These are phyloP conservation scores for Monosporascus sp. DNA, from an alignment of 2,329 filamentous ascomycete genomes.

Conservation along the genomic window DNA sequence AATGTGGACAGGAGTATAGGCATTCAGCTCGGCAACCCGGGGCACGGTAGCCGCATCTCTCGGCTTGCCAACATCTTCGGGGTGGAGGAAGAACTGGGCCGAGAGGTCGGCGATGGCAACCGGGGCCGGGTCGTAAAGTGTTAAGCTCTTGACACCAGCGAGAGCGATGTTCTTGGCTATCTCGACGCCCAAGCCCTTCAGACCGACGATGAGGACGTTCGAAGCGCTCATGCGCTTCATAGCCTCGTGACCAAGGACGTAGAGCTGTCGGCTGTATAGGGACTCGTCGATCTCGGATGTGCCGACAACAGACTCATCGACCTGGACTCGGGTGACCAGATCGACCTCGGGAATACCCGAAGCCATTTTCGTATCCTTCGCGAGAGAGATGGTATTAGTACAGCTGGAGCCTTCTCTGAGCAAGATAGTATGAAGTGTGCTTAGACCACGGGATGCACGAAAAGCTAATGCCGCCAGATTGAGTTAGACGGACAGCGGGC, in stretches of 20 bases:
- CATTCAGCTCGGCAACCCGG: slow-evolving; percentile 88
- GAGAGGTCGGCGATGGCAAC: slow-evolving; percentile 85
- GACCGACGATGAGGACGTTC: slow-evolving; percentile 84
- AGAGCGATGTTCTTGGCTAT: slow-evolving; percentile 98
- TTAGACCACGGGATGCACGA: too few relatives aligned
- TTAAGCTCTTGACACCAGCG: slow-evolving; percentile 95
- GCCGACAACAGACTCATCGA: slow-evolving; percentile 54
- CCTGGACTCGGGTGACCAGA: slow-evolving; percentile 59
- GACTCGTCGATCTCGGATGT: slow-evolving; percentile 63
- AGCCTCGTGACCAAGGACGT: slow-evolving; percentile 68
- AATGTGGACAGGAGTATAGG: slow-evolving; percentile 85
- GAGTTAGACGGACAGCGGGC: background rate
- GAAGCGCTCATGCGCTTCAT: slow-evolving; percentile 99
- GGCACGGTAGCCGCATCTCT: slow-evolving; percentile 83
- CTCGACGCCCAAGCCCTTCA: slow-evolving; percentile 93
- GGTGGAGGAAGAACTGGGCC: slow-evolving; percentile 91
- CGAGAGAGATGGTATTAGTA: slow-evolving; percentile 10
- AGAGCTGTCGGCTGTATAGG: slow-evolving; percentile 69
- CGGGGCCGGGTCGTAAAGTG: slow-evolving; percentile 83
- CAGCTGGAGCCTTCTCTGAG: background rate
- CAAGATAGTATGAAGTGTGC: background rate
- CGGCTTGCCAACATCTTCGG: slow-evolving; percentile 85
- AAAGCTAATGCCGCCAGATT: background rate
- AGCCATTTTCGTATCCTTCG: slow-evolving; percentile 44
- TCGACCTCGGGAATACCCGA: slow-evolving; percentile 47